phyloP scores from a whole-genome alignment of 805 yeast genomes.

The Sugiyamaella lignohabitans region DNA sequence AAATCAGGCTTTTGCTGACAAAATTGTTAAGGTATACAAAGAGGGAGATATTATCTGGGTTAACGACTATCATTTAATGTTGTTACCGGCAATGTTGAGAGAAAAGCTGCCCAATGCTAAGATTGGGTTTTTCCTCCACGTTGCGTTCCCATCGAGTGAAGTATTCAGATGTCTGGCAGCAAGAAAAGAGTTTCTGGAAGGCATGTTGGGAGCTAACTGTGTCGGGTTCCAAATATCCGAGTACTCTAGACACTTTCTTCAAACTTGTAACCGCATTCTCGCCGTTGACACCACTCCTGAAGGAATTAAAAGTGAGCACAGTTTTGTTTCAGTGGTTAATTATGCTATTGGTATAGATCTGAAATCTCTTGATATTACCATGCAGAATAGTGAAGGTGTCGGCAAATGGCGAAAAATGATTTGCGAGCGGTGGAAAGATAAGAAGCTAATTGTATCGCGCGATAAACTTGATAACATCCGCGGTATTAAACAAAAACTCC shows the following conservation, averaged over 20 bases:
- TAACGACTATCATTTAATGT: constrained; percentile 85
- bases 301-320: constrained; percentile 53
- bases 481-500: constrained; percentile 79
- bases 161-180: constrained; percentile 92
- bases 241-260: constrained; percentile 88
- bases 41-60: constrained; percentile 82
- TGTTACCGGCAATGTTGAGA: constrained; percentile 81
- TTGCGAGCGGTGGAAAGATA: constrained; percentile 65
- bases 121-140: constrained; percentile 88
- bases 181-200: constrained; percentile 65
- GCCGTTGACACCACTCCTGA: constrained; percentile 82
- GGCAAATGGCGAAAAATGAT: constrained; percentile 41
- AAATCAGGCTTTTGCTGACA: constrained; percentile 76
- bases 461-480: constrained; percentile 84
- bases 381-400: constrained; percentile 32
- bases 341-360: constrained; percentile 39
- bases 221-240: constrained; percentile 89
- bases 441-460: constrained; percentile 72
- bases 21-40: constrained; percentile 58
- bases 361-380: constrained; percentile 44
- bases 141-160: constrained; percentile 92
- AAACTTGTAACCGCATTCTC: constrained; percentile 77
- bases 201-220: constrained; percentile 83
- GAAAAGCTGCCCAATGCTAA: constrained; percentile 69
- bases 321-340: constrained; percentile 31